A percentile compares a stretch with the other conserved stretches of the same genome.
Conservation (phyloP, 2,329 filamentous ascomycete genomes). For the Aspergillus floridensis region DNA sequence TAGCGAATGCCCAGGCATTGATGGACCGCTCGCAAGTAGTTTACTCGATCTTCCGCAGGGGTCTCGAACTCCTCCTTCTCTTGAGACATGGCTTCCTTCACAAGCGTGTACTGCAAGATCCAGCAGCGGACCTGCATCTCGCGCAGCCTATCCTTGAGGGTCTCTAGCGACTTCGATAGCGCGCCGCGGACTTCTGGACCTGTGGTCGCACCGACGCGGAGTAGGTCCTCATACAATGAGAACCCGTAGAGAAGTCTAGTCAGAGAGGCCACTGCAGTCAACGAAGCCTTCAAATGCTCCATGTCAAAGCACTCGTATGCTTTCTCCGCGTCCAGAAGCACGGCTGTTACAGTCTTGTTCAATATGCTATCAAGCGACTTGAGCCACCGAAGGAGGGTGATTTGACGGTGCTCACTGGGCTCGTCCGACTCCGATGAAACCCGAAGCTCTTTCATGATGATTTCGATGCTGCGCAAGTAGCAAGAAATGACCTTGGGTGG, state of each 20-base stretch:
- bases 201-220: conserved; percentile 71
- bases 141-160: conserved; percentile 67
- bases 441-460: conserved; percentile 70
- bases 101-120: conserved; percentile 78
- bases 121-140: conserved; percentile 86
- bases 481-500: conserved; percentile 85
- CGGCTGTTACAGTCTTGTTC: conserved; percentile 66
- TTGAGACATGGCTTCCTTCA: conserved; percentile 72
- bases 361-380: conserved; percentile 77
- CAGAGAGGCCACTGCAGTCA: conserved; percentile 68
- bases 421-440: conserved; percentile 55
- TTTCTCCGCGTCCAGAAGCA: conserved; percentile 60
- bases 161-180: conserved; percentile 41
- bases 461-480: conserved; percentile 78
- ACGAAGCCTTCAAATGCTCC: conserved; percentile 69
- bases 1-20: conserved; percentile 78
- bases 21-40: conserved; percentile 78
- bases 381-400: conserved; percentile 70
- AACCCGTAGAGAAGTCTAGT: conserved; percentile 74
- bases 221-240: conserved; percentile 77
- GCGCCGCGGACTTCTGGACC: conserved; percentile 57
- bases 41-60: conserved; percentile 70
- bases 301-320: conserved; percentile 84
- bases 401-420: conserved; percentile 63
- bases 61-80: conserved; percentile 62